Percentiles rank a stretch among this genome's conserved stretches.
phyloP scores from a whole-genome alignment of 495 filamentous ascomycete species.

The Aspergillus mulundensis region DNA sequence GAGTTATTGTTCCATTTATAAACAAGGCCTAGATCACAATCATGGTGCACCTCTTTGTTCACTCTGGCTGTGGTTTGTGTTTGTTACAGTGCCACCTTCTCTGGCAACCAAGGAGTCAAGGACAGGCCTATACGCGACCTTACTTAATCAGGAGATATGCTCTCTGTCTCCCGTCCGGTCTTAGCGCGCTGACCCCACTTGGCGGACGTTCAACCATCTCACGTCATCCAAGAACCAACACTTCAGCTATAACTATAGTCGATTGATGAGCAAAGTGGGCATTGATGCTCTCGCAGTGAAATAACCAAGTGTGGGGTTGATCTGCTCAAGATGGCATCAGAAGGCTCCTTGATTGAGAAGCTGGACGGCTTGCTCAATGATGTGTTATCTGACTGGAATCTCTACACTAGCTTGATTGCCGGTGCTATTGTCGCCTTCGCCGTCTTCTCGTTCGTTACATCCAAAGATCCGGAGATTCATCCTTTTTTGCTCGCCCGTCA shows the following conservation, averaged over 20 bases:
- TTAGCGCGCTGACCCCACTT: constrained; percentile 15
- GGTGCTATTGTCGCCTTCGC: constrained; percentile 56
- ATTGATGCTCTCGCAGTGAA: not conserved
- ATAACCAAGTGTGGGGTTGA: not conserved
- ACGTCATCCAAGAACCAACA: constrained; percentile 3
- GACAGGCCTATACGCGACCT: constrained; percentile 22
- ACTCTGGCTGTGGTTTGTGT: constrained; percentile 13
- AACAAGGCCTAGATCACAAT: not conserved
- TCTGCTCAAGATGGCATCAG: constrained; percentile 40
- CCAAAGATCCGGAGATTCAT: constrained; percentile 79
- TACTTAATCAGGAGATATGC: constrained; percentile 7
- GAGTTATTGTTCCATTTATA: constrained; percentile 1
- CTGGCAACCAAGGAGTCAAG: constrained; percentile 18
- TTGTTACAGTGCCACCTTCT: constrained; percentile 10
- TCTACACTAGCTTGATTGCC: constrained; percentile 64
- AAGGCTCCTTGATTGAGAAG: constrained; percentile 50
- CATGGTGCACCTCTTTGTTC: not conserved
- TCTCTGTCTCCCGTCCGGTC: not conserved
- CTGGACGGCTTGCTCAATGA: constrained; percentile 65
- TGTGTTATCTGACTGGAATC: constrained; percentile 73
- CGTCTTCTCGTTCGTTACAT: constrained; percentile 57
- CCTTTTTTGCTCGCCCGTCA: constrained; percentile 87
- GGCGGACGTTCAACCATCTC: constrained; percentile 4
- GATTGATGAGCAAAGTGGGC: too few relatives aligned
- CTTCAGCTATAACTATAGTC: not conserved